Evolutionary conservation across 495 filamentous ascomycete species (phyloP).

Genomic region (Xylaria sp.): DNA sequence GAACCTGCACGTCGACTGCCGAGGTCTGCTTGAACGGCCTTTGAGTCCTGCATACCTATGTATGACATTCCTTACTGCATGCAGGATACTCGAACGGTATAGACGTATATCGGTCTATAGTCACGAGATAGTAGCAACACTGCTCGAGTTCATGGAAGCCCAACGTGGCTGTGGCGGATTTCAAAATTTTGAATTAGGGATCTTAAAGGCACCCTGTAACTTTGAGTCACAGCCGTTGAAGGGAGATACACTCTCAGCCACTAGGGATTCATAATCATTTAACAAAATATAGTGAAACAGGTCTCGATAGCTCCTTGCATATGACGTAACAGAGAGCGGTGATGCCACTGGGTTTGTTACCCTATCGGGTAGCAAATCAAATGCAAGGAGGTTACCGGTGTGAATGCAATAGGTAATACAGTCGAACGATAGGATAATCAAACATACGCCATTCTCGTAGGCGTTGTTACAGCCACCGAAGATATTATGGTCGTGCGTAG

Average conservation of each 20-base stretch:
- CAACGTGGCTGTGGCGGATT: background rate
- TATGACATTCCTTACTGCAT: background rate
- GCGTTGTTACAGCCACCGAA: background rate
- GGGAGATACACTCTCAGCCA: background rate
- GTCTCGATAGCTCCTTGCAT: background rate
- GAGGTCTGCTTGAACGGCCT: conserved; percentile 2
- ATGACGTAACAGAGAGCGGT: background rate
- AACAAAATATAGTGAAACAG: background rate
- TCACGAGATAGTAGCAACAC: background rate
- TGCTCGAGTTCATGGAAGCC: background rate
- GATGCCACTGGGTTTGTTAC: background rate
- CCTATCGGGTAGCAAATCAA: background rate
- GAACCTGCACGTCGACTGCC: conserved; percentile 2
- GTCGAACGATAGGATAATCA: background rate
- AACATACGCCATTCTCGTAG: background rate
- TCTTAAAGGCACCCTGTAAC: background rate
- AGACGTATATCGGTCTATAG: background rate
- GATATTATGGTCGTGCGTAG: background rate
- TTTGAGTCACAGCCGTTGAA: background rate
- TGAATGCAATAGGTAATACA: background rate
- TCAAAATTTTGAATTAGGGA: background rate
- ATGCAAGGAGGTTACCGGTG: background rate
- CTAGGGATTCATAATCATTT: background rate
- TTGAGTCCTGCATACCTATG: background rate
- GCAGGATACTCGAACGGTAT: background rate